These are phyloP conservation scores for Leptomonas pyrrhocoris DNA, from an alignment of 208 protist genomes.

Conservation along the genomic window DNA sequence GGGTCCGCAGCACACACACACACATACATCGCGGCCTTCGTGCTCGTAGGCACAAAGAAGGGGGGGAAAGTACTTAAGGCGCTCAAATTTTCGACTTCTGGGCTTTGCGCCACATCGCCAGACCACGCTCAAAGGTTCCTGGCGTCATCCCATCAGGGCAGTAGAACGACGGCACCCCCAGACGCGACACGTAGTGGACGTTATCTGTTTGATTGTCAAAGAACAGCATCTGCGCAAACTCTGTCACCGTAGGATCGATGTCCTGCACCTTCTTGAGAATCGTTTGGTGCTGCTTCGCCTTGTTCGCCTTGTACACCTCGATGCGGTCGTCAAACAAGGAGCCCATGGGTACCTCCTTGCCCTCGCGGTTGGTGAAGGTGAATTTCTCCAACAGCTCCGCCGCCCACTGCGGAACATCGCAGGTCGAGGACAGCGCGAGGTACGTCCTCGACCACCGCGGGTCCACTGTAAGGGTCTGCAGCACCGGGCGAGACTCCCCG, in stretches of 20 bases:
- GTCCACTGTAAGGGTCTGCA: conserved; percentile 59
- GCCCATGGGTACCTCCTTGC: conserved; percentile 57
- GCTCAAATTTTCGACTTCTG: conserved; percentile 28
- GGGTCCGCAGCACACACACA: not conserved
- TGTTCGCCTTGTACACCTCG: conserved; percentile 82
- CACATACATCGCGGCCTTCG: no score
- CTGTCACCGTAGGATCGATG: conserved; percentile 43
- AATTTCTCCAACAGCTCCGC: conserved; percentile 74
- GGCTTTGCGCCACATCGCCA: conserved; percentile 61
- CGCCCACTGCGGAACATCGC: conserved; percentile 88
- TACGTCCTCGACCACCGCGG: conserved; percentile 58
- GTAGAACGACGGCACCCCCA: conserved; percentile 83
- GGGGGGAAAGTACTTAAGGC: no score
- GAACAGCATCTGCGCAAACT: conserved; percentile 86
- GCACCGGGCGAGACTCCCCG: conserved; percentile 72
- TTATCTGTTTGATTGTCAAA: conserved; percentile 93
- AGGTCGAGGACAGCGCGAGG: conserved; percentile 84
- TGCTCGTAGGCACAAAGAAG: no score
- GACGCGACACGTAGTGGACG: conserved; percentile 58
- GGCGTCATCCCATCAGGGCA: conserved; percentile 75
- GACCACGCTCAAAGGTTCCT: conserved; percentile 67
- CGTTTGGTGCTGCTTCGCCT: conserved; percentile 67
- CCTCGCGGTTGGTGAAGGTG: conserved; percentile 40
- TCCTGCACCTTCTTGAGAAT: conserved; percentile 55
- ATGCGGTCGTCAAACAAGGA: conserved; percentile 71